Percentiles rank a stretch among this genome's conserved stretches.
Conservation (phyloP, 257 asterid genomes). For the Nicotiana benthamiana region DNA sequence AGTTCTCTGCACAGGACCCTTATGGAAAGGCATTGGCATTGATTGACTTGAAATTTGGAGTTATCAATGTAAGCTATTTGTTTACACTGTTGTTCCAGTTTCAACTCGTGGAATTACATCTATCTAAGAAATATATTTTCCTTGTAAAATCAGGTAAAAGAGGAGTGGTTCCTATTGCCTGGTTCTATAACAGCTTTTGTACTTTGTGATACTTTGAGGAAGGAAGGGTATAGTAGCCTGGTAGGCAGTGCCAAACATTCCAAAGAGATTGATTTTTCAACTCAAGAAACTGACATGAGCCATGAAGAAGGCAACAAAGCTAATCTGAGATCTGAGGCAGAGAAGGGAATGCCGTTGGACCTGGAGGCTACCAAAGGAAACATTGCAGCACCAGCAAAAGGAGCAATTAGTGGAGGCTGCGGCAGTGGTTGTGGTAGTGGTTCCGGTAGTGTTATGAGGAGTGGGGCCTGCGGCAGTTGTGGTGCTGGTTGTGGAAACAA, state of each 20-base stretch:
- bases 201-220: constrained; percentile 46
- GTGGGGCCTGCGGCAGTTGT: constrained; percentile 21
- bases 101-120: background rate
- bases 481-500: constrained; percentile 12
- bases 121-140: background rate
- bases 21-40: constrained; percentile 75
- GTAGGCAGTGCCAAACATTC: constrained; percentile 13
- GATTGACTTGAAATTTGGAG: constrained; percentile 60
- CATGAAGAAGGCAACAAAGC: constrained; percentile 22
- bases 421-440: background rate
- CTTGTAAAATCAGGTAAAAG: constrained; percentile 49
- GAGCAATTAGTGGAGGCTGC: constrained; percentile 23
- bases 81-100: background rate
- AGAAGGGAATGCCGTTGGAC: constrained; percentile 8
- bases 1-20: constrained; percentile 64
- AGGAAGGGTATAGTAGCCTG: constrained; percentile 43
- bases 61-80: constrained; percentile 39
- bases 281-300: constrained; percentile 19
- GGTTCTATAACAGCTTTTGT: constrained; percentile 45
- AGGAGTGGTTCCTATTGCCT: constrained; percentile 72
- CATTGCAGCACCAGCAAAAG: constrained; percentile 18
- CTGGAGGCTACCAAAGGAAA: constrained; percentile 20
- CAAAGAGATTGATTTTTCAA: constrained; percentile 17
- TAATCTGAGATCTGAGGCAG: background rate
- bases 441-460: background rate